These are phyloP conservation scores for Lipomyces kockii DNA, from an alignment of 805 yeast genomes.

Conservation along the genomic window DNA sequence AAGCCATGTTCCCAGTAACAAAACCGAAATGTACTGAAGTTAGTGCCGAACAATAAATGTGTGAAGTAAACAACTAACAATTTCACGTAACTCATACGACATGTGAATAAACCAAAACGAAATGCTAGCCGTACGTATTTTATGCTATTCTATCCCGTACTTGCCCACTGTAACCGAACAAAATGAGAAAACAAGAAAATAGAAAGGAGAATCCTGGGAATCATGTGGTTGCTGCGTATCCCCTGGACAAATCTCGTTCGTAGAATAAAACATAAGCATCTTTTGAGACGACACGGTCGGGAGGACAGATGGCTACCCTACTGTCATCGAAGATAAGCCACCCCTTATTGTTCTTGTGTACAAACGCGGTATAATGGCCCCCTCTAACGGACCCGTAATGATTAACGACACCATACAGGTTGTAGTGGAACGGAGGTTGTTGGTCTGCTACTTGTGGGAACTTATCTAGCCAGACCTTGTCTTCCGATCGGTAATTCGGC, in stretches of 20 bases:
- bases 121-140: not conserved
- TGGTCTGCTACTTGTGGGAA: conserved; percentile 70
- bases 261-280: conserved; percentile 87
- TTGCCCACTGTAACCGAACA: not conserved
- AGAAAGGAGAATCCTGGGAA: not conserved
- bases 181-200: not conserved
- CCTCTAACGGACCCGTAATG: conserved; percentile 82
- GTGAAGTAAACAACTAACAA: not conserved
- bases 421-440: conserved; percentile 76
- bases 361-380: conserved; percentile 88
- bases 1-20: not conserved
- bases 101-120: not conserved
- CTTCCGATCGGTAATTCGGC: conserved; percentile 56
- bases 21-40: not conserved
- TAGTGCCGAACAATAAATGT: not conserved
- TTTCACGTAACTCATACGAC: not conserved
- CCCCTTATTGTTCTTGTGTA: conserved; percentile 63
- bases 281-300: conserved; percentile 59
- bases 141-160: not conserved
- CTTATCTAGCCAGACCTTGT: conserved; percentile 53
- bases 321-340: conserved; percentile 90
- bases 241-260: conserved; percentile 26
- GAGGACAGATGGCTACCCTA: conserved; percentile 52
- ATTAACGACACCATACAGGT: conserved; percentile 77
- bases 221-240: not conserved